phyloP scores from a whole-genome alignment of 2,329 filamentous ascomycete species.

The Elsinoe arachidis region DNA sequence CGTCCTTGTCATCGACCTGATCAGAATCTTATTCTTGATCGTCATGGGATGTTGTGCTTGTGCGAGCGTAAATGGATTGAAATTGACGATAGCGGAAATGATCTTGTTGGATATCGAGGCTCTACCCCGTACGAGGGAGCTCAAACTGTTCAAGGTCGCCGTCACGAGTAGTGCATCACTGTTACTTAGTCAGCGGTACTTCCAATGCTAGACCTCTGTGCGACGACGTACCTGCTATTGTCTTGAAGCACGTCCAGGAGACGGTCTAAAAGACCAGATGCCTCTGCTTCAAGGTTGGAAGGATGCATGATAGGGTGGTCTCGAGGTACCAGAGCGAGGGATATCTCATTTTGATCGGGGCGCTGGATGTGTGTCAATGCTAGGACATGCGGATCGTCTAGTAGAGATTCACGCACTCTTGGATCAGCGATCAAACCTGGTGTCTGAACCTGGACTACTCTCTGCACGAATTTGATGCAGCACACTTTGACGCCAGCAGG shows the following conservation, averaged over 20 bases:
- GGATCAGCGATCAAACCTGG: constrained; percentile 73
- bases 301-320: constrained; percentile 74
- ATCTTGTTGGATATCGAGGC: constrained; percentile 78
- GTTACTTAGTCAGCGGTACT: constrained; percentile 14
- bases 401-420: constrained; percentile 51
- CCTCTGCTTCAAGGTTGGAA: constrained; percentile 81
- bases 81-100: constrained; percentile 73
- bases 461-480: constrained; percentile 95
- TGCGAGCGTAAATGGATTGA: constrained; percentile 80
- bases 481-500: constrained; percentile 72
- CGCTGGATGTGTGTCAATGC: constrained; percentile 42
- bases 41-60: constrained; percentile 59
- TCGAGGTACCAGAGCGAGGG: constrained; percentile 72
- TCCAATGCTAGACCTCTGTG: not conserved
- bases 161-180: constrained; percentile 85
- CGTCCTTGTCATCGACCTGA: constrained; percentile 93
- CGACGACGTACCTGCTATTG: constrained; percentile 61
- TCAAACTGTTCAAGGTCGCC: constrained; percentile 81
- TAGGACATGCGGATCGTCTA: constrained; percentile 9
- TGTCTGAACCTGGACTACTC: constrained; percentile 85
- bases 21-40: constrained; percentile 67
- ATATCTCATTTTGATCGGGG: constrained; percentile 71
- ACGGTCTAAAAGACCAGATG: constrained; percentile 80
- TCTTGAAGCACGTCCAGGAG: constrained; percentile 80
- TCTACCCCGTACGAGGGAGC: constrained; percentile 71